Base-by-base conservation (phyloP, 2,329 filamentous ascomycete species). In the Rutstroemia sp. region DNA sequence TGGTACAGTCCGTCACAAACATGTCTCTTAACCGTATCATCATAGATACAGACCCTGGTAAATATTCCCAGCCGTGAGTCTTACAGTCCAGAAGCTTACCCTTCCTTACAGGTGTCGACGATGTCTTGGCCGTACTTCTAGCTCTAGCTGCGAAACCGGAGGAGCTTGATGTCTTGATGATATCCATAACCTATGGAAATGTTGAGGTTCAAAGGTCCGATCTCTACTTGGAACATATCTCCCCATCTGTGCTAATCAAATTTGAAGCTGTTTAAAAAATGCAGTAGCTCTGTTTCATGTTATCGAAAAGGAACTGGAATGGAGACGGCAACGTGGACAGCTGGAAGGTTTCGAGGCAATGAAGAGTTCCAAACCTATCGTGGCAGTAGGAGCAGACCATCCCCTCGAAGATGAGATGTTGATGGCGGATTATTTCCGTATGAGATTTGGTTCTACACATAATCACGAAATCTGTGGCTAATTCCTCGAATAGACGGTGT, bases 131-230 rank as follows among this genome's bases (percentile, higher is more conserved):
- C 47, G 80, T 97, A 71, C 78, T 99, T 37, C 78, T 97, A 51
- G 92, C 94, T 4, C 81, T 97, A 58, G 87, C 90, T 53, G 85
- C 89, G 37, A 83, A 82, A 23, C 81, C 87, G 0, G 88, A 95
- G 64, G 92, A 97, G 68, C 77, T 97, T 21, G 89, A 97, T 70
- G 77, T 97, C 38, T 72, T 88, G 48, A 80, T 97, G 71, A 78
- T 99, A 56, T 95, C 91, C 1, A 80, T 96, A 58, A 96, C 92
- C 0, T 96, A 94, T 71, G 94, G 94, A 56, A 99, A 99, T 69
- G 89, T 97, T 21, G 84, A 92, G 63, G 83, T 96, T 16, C 79
- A 91, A 60, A 92, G 84, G 88, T 90, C 71, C 12, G n/a, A 23
- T 16, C 58, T 74, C 62, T 10, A 44, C 45, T 27, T 9, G 42